These are phyloP conservation scores for Candida ficus DNA, from an alignment of 805 yeast genomes.

Conservation along the genomic window DNA sequence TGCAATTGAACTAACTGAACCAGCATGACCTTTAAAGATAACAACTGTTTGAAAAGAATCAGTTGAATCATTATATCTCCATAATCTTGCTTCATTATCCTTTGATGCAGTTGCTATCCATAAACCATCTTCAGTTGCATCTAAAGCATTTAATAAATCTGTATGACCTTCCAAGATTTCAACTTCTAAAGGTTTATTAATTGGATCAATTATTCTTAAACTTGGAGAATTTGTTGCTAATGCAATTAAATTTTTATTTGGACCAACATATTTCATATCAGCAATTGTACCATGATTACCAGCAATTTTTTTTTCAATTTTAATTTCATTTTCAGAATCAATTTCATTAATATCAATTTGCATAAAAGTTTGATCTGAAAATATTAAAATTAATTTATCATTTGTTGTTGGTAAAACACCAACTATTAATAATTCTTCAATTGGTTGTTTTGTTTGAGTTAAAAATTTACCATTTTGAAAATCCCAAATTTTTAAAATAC, in stretches of 20 bases:
- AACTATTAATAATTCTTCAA: conserved; percentile 69
- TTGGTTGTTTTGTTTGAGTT: conserved; percentile 39
- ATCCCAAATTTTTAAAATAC: conserved; percentile 64
- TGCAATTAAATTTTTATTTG: conserved; percentile 52
- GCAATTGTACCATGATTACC: conserved; percentile 97
- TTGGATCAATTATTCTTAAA: conserved; percentile 65
- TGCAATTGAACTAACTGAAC: conserved; percentile 78
- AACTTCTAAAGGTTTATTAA: conserved; percentile 53
- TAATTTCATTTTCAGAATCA: conserved; percentile 31
- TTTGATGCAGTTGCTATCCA: conserved; percentile 94
- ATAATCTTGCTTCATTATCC: conserved; percentile 78
- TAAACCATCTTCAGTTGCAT: conserved; percentile 68
- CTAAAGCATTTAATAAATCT: conserved; percentile 79
- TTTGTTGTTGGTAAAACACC: conserved; percentile 45
- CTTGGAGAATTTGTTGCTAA: conserved; percentile 94
- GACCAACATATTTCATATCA: conserved; percentile 77
- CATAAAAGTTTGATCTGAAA: conserved; percentile 82
- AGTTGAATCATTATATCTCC: conserved; percentile 55
- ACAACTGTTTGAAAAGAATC: conserved; percentile 44
- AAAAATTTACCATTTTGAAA: conserved; percentile 49
- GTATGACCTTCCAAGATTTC: conserved; percentile 73
- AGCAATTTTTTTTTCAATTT: conserved; percentile 54
- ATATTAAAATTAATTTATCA: conserved; percentile 42
- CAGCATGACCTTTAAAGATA: conserved; percentile 79
- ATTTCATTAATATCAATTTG: conserved; percentile 35